phyloP scores from a whole-genome alignment of 1,284 basidiomycete genomes.

The Gymnopus androsaceus region DNA sequence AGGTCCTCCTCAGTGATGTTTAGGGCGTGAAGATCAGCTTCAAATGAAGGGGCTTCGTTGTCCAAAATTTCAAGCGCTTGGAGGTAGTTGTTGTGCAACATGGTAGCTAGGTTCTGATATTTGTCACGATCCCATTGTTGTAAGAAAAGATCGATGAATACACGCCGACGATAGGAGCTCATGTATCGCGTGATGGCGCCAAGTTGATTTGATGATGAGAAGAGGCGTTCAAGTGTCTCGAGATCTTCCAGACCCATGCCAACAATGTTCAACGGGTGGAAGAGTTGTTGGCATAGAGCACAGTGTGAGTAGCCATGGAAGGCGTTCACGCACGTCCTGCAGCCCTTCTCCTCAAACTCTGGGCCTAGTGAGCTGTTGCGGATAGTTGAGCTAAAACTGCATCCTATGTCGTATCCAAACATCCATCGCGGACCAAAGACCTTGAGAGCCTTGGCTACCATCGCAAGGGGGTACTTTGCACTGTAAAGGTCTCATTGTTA shows the following conservation, averaged over 20 bases:
- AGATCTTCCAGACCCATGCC: slow-evolving; percentile 39
- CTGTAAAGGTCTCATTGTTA: slow-evolving; percentile 22
- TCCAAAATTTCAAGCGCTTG: background rate
- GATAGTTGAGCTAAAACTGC: slow-evolving; percentile 30
- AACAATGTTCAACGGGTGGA: slow-evolving; percentile 31
- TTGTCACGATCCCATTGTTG: too few relatives aligned
- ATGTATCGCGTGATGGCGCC: slow-evolving; percentile 25
- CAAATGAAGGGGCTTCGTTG: background rate
- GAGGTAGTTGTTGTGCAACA: background rate
- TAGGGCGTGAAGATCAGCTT: background rate
- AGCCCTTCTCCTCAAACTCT: slow-evolving; percentile 27
- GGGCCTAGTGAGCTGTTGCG: slow-evolving; percentile 27
- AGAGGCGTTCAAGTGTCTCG: slow-evolving; percentile 34
- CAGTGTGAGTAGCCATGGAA: slow-evolving; percentile 34
- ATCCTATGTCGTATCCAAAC: slow-evolving; percentile 39
- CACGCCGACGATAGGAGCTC: slow-evolving; percentile 28
- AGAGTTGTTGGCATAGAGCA: slow-evolving; percentile 30
- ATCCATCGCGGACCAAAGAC: slow-evolving; percentile 22
- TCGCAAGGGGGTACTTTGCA: slow-evolving; percentile 37
- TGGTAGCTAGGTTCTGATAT: slow-evolving; percentile 19
- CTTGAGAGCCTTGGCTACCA: slow-evolving; percentile 27
- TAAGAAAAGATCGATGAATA: slow-evolving; percentile 26
- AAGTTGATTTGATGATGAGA: slow-evolving; percentile 32
- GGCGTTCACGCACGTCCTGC: slow-evolving; percentile 5
- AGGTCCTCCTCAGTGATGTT: slow-evolving; percentile 11